Percentiles rank a stretch among this genome's conserved stretches.
phyloP scores from a whole-genome alignment of 495 filamentous ascomycete genomes.

The Cercophora scortea region DNA sequence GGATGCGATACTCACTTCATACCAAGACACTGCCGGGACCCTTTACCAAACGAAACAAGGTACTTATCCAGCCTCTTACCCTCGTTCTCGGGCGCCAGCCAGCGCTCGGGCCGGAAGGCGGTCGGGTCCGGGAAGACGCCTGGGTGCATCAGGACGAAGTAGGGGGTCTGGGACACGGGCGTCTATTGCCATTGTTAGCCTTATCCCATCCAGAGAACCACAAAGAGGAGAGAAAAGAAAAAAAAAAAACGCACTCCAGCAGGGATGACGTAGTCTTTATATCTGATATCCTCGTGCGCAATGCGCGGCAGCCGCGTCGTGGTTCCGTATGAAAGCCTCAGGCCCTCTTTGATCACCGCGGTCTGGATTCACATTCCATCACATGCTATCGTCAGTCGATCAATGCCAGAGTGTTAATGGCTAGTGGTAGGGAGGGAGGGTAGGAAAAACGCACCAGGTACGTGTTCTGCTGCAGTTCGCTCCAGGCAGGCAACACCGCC shows the following conservation, averaged over 20 bases:
- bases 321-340: constrained; percentile 39
- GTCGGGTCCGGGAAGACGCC: constrained; percentile 39
- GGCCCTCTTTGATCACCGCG: constrained; percentile 38
- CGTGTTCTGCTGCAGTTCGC: constrained; percentile 41
- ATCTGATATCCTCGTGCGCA: constrained; percentile 21
- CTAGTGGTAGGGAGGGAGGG: background rate
- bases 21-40: constrained; percentile 41
- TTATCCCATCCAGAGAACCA: too few relatives aligned
- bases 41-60: constrained; percentile 40
- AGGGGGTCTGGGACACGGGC: constrained; percentile 15
- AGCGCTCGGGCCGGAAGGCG: constrained; percentile 43
- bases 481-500: constrained; percentile 20
- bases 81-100: constrained; percentile 26
- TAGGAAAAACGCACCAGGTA: constrained; percentile 29
- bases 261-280: constrained; percentile 16
- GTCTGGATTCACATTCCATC: too few relatives aligned
- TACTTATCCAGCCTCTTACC: constrained; percentile 35
- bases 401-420: too few relatives aligned
- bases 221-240: background rate
- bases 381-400: background rate
- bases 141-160: constrained; percentile 31
- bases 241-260: constrained; percentile 13
- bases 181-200: constrained; percentile 4
- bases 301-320: constrained; percentile 32
- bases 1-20: constrained; percentile 34